Conservation (phyloP, 75 land plant genomes). For the Chamaecyparis obtusa region DNA sequence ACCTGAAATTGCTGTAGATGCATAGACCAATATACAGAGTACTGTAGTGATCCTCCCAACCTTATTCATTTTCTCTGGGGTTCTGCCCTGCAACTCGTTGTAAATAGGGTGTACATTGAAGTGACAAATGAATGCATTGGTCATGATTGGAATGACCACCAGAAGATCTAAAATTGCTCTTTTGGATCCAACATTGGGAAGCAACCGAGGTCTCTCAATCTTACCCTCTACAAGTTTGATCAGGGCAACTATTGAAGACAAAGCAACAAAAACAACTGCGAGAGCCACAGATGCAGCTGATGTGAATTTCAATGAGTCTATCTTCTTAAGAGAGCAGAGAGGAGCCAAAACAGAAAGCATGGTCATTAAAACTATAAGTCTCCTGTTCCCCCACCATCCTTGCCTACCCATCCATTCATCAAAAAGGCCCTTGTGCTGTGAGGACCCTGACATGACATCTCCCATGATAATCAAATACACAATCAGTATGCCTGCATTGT, state of each 20-base stretch:
- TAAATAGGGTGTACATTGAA: slow-evolving; percentile 96
- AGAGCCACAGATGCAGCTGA: slow-evolving; percentile 91
- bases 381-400: slow-evolving; percentile 65
- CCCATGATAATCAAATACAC: slow-evolving; percentile 95
- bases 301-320: slow-evolving; percentile 83
- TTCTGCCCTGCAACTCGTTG: slow-evolving; percentile 64
- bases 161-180: slow-evolving; percentile 79
- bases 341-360: slow-evolving; percentile 70
- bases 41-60: slow-evolving; percentile 82
- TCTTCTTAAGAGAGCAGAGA: slow-evolving; percentile 63
- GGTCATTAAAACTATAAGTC: slow-evolving; percentile 51
- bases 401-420: slow-evolving; percentile 60
- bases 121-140: slow-evolving; percentile 93
- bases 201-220: slow-evolving; percentile 51
- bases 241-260: slow-evolving; percentile 57
- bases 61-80: slow-evolving; percentile 72
- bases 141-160: slow-evolving; percentile 95
- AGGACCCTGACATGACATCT: slow-evolving; percentile 89
- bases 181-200: slow-evolving; percentile 70
- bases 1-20: slow-evolving; percentile 78
- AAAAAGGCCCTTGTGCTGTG: slow-evolving; percentile 67
- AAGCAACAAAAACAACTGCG: slow-evolving; percentile 77
- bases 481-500: slow-evolving; percentile 86
- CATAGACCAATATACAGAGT: slow-evolving; percentile 71
- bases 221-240: slow-evolving; percentile 72